These are phyloP conservation scores for Vitis labrusca DNA, from an alignment of 164 flowering plant species.

Conservation along the genomic window DNA sequence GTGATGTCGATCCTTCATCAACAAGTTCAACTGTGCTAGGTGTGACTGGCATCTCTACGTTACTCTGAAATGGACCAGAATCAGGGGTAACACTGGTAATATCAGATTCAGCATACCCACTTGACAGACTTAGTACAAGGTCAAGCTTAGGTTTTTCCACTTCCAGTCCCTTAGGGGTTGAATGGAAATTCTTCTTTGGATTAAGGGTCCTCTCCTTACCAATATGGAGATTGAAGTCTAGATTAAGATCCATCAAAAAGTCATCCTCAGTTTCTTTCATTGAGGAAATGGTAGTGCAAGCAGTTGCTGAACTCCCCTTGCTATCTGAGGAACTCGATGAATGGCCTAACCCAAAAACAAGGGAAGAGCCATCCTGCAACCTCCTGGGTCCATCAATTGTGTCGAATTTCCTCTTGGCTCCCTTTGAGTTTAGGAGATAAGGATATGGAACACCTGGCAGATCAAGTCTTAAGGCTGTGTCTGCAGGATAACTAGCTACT, in stretches of 20 bases:
- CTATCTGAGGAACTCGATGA: slow-evolving; percentile 90
- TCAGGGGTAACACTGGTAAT: slow-evolving; percentile 45
- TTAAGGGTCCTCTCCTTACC: slow-evolving; percentile 56
- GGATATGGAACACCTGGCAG: slow-evolving; percentile 41
- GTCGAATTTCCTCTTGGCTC: slow-evolving; percentile 74
- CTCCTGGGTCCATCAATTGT: slow-evolving; percentile 38
- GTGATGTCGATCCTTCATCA: slow-evolving; percentile 54
- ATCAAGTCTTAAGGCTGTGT: slow-evolving; percentile 65
- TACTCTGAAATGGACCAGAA: slow-evolving; percentile 19
- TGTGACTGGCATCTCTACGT: slow-evolving; percentile 18
- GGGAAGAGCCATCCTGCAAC: slow-evolving; percentile 45
- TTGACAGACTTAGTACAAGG: slow-evolving; percentile 72
- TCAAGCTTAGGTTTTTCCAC: slow-evolving; percentile 46
- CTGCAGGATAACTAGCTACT: slow-evolving; percentile 36
- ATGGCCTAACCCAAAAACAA: slow-evolving; percentile 63
- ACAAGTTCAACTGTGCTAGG: slow-evolving; percentile 10
- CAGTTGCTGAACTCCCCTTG: slow-evolving; percentile 86
- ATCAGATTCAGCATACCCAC: slow-evolving; percentile 72
- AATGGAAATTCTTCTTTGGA: slow-evolving; percentile 32
- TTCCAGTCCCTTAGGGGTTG: slow-evolving; percentile 22
- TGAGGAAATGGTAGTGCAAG: slow-evolving; percentile 71
- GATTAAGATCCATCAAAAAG: slow-evolving; percentile 75
- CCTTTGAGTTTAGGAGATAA: slow-evolving; percentile 38
- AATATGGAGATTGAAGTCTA: slow-evolving; percentile 77
- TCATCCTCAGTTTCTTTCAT: slow-evolving; percentile 82